phyloP scores from a whole-genome alignment of 441 rosid species.

The Dalechampia spathulata region DNA sequence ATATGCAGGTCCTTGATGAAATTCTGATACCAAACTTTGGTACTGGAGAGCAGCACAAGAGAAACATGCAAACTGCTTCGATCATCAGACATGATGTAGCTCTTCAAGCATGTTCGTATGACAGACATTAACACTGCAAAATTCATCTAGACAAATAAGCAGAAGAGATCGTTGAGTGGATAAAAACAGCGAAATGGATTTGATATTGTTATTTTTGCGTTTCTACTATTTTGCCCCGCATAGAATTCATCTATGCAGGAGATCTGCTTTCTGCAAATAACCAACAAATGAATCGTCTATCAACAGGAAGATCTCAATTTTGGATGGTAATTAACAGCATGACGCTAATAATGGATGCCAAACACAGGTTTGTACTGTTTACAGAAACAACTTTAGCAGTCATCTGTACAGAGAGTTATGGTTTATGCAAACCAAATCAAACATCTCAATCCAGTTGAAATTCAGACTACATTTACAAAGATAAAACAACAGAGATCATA shows the following conservation, averaged over 20 bases:
- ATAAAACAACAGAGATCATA: background rate
- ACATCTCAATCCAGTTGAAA: slow-evolving; percentile 2
- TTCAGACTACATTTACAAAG: slow-evolving; percentile 6
- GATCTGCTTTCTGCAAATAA: too few relatives aligned
- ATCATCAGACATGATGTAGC: slow-evolving; percentile 23
- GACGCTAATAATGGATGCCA: too few relatives aligned
- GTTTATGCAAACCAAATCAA: background rate
- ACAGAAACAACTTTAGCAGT: too few relatives aligned
- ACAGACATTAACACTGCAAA: slow-evolving; percentile 61
- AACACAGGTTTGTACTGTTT: too few relatives aligned
- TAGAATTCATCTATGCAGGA: too few relatives aligned
- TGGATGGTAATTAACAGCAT: too few relatives aligned
- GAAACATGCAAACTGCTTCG: slow-evolving; percentile 51
- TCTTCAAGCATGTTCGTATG: slow-evolving; percentile 69
- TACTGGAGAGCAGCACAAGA: slow-evolving; percentile 69
- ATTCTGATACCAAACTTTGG: slow-evolving; percentile 72
- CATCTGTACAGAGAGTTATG: too few relatives aligned
- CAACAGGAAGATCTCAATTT: too few relatives aligned
- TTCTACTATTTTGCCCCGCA: too few relatives aligned
- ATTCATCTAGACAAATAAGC: slow-evolving; percentile 63
- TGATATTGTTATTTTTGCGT: too few relatives aligned
- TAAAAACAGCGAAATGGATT: too few relatives aligned
- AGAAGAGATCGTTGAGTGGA: slow-evolving; percentile 35
- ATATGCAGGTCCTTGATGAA: slow-evolving; percentile 70
- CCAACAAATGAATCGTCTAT: too few relatives aligned